These are phyloP conservation scores for Micractinium sp. DNA, from an alignment of 139 green algal genomes.

Conservation along the genomic window DNA sequence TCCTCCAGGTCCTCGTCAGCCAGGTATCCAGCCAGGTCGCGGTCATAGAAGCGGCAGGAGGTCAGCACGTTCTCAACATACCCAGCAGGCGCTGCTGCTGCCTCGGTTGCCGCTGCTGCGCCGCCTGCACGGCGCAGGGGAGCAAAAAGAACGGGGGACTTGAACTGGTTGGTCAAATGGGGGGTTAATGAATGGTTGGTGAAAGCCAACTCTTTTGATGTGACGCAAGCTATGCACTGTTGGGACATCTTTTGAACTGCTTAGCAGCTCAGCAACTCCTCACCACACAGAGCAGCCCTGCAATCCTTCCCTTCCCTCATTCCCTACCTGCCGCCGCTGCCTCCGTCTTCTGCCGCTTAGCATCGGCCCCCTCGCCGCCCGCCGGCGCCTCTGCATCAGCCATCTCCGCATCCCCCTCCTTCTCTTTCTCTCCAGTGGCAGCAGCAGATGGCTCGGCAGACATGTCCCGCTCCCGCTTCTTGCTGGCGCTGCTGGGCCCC, in stretches of 20 bases:
- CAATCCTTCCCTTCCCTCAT: not conserved
- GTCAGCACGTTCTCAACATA: conserved; percentile 47
- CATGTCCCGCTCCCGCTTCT: not conserved
- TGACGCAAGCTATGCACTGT: too few relatives aligned
- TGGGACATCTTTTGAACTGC: too few relatives aligned
- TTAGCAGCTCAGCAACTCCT: too few relatives aligned
- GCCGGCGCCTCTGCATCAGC: not conserved
- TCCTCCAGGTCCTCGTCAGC: conserved; percentile 69
- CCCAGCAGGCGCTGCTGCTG: not conserved
- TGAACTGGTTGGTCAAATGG: not conserved
- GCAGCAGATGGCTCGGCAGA: not conserved
- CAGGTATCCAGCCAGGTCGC: conserved; percentile 55
- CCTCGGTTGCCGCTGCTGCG: not conserved
- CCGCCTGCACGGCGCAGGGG: not conserved
- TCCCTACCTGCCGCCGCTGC: not conserved
- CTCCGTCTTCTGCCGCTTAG: conserved; percentile 38
- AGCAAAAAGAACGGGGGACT: not conserved
- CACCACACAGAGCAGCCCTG: not conserved
- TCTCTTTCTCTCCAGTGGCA: not conserved
- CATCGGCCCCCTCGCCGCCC: not conserved
- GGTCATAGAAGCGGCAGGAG: conserved; percentile 65
- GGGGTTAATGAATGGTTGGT: too few relatives aligned
- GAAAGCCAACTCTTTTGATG: too few relatives aligned
- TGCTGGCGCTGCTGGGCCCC: not conserved
- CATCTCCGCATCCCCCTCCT: not conserved